These are phyloP conservation scores for Xylaria multiplex DNA, from an alignment of 2,329 filamentous ascomycete species.

Conservation along the genomic window DNA sequence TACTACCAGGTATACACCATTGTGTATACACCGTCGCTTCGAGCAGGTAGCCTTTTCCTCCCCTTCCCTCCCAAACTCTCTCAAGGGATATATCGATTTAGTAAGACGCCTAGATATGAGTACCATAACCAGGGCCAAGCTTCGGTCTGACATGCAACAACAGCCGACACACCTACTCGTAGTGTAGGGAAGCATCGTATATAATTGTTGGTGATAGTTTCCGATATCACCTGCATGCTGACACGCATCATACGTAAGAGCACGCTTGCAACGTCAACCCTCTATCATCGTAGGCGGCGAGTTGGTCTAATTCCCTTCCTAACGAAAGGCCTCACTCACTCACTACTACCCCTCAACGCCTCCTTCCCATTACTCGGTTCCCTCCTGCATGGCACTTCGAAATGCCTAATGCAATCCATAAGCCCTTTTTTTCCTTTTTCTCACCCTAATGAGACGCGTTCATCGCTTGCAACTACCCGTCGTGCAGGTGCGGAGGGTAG, in stretches of 20 bases:
- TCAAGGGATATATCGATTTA: too few relatives aligned
- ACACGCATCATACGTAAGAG: constrained; percentile 19
- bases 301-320: constrained; percentile 8
- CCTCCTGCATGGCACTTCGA: constrained; percentile 21
- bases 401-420: background rate
- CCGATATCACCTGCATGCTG: constrained; percentile 32
- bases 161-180: too few relatives aligned
- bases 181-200: too few relatives aligned
- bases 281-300: constrained; percentile 4
- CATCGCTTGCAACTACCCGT: background rate
- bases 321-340: constrained; percentile 8
- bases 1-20: too few relatives aligned
- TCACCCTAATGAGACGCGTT: constrained; percentile 9
- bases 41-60: too few relatives aligned
- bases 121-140: too few relatives aligned
- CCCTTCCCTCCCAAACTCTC: background rate
- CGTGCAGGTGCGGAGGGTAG: background rate
- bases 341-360: constrained; percentile 13
- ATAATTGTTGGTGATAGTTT: constrained; percentile 8
- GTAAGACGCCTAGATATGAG: too few relatives aligned
- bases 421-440: constrained; percentile 12
- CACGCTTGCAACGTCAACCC: constrained; percentile 9
- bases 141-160: too few relatives aligned
- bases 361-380: constrained; percentile 17
- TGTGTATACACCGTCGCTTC: too few relatives aligned